Percentiles rank a stretch among this genome's conserved stretches.
phyloP scores from a whole-genome alignment of 208 protist species.

The Leishmania tarentolae region DNA sequence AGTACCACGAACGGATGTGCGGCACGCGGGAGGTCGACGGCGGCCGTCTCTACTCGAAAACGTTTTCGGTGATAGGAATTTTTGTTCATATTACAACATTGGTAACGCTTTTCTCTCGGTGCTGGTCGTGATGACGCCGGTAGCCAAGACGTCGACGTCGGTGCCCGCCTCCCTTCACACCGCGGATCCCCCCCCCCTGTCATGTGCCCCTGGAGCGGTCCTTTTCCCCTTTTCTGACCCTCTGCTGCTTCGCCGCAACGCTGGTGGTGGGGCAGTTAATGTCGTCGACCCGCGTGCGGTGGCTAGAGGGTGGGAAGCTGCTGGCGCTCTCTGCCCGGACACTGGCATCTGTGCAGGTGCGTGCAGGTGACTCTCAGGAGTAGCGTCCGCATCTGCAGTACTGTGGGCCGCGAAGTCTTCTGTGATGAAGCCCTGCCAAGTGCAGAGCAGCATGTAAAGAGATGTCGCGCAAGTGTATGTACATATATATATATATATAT shows the following conservation, averaged over 20 bases:
- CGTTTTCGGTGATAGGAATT: slow-evolving; percentile 34
- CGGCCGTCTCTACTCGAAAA: slow-evolving; percentile 37
- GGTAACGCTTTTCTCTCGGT: slow-evolving; percentile 11
- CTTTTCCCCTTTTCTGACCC: slow-evolving; percentile 67
- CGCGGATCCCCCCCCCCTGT: slow-evolving; percentile 64
- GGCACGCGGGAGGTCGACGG: slow-evolving; percentile 16
- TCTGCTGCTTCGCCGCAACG: slow-evolving; percentile 60
- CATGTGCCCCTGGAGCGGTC: slow-evolving; percentile 52
- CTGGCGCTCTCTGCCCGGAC: slow-evolving; percentile 52
- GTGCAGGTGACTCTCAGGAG: not conserved
- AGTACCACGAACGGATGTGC: slow-evolving; percentile 36
- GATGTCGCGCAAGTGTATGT: slow-evolving; percentile 1
- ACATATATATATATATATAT: not conserved
- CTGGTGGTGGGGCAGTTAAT: slow-evolving; percentile 59
- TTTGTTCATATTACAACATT: slow-evolving; percentile 24
- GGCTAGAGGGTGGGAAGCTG: slow-evolving; percentile 72
- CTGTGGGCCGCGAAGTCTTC: not conserved
- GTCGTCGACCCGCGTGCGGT: slow-evolving; percentile 48
- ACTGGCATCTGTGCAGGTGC: slow-evolving; percentile 41
- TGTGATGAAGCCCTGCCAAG: not conserved
- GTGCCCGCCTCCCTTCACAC: slow-evolving; percentile 54
- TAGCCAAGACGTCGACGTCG: slow-evolving; percentile 17
- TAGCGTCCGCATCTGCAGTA: not conserved
- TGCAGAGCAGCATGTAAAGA: not conserved
- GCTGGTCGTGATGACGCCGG: slow-evolving; percentile 45